phyloP scores from a whole-genome alignment of 345 rosid species.

The Arabidopsis suecica region DNA sequence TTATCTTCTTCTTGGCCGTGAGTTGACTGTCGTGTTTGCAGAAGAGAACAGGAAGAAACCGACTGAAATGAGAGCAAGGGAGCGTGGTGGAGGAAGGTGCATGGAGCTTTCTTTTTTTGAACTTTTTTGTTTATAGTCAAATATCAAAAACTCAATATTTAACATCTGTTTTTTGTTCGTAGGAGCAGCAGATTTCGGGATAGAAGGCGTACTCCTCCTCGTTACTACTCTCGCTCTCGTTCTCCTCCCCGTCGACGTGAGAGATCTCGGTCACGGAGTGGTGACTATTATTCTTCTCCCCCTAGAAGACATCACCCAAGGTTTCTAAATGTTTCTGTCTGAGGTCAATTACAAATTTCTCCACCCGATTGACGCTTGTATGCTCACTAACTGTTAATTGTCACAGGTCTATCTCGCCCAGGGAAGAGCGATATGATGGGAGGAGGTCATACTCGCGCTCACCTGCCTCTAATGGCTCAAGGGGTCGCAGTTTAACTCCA shows the following conservation, averaged over 20 bases:
- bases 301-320: constrained; percentile 64
- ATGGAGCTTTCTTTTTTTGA: constrained; percentile 7
- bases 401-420: constrained; percentile 74
- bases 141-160: not conserved
- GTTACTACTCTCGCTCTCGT: constrained; percentile 45
- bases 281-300: constrained; percentile 63
- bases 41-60: constrained; percentile 99
- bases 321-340: constrained; percentile 44
- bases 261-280: constrained; percentile 63
- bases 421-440: constrained; percentile 50
- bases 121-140: constrained; percentile 9
- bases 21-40: constrained; percentile 94
- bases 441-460: constrained; percentile 72
- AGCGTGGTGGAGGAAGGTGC: constrained; percentile 66
- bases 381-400: constrained; percentile 21
- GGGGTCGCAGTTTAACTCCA: constrained; percentile 56
- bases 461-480: constrained; percentile 64
- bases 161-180: constrained; percentile 5
- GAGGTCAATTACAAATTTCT: not conserved
- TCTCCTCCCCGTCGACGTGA: constrained; percentile 76
- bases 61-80: constrained; percentile 89
- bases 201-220: constrained; percentile 66
- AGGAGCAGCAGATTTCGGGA: constrained; percentile 56
- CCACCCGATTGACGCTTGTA: not conserved
- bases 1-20: constrained; percentile 83